Evolutionary conservation across 495 filamentous ascomycete genomes (phyloP).

Genomic region (Neurospora sp.): DNA sequence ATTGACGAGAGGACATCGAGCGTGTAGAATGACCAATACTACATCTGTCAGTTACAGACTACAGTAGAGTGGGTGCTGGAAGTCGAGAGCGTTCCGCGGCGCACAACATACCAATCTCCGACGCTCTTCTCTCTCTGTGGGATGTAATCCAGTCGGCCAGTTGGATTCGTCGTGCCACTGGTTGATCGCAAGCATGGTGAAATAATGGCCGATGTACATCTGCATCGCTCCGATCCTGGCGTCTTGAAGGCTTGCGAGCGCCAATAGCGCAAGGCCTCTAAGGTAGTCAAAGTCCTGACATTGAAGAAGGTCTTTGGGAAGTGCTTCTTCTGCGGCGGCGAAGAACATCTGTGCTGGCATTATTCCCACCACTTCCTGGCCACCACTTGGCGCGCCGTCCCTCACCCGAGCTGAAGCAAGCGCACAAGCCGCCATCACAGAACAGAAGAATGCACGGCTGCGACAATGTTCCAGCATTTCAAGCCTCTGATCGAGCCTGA

Average conservation of each 20-base stretch:
- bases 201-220: conserved; percentile 37
- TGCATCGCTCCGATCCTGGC: conserved; percentile 38
- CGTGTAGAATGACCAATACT: conserved; percentile 47
- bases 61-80: background rate
- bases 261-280: conserved; percentile 36
- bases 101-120: conserved; percentile 32
- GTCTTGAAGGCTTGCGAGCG: conserved; percentile 38
- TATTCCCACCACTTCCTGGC: conserved; percentile 9
- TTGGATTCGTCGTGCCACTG: conserved; percentile 39
- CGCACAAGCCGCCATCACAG: conserved; percentile 40
- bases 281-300: conserved; percentile 35
- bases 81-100: background rate
- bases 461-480: conserved; percentile 29
- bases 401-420: conserved; percentile 35
- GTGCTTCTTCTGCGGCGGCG: conserved; percentile 31
- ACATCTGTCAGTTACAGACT: conserved; percentile 3
- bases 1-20: conserved; percentile 40
- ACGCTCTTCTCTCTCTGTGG: conserved; percentile 37
- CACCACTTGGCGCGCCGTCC: conserved; percentile 31
- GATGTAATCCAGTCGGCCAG: conserved; percentile 34
- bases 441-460: conserved; percentile 35
- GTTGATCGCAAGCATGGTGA: conserved; percentile 34
- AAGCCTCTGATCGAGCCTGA: conserved; percentile 28
- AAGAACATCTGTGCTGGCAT: conserved; percentile 37
- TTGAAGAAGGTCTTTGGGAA: conserved; percentile 24